Evolutionary conservation across 2,329 filamentous ascomycete species (phyloP), one percentile per base, ranked within the genome.

Genomic region (Neodidymelliopsis sp.): DNA sequence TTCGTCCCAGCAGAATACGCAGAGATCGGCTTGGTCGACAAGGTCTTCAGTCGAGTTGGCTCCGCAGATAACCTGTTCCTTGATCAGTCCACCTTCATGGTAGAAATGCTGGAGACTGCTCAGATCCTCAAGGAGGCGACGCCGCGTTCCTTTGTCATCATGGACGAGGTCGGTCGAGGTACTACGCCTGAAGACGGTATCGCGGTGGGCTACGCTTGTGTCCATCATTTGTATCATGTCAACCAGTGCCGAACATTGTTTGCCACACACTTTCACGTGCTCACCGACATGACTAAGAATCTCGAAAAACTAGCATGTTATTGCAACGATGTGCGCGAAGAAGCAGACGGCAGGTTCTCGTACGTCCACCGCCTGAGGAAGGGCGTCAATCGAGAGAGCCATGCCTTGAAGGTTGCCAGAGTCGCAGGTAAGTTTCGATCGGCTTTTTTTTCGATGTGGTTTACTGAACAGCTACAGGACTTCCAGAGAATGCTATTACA

Each of bases 81-180:
- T 39, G 89, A 96, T 75, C 92, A 97, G 73, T 96, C 91, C 42
- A 99, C 95, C 0, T 99, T 99, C 74, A 97, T 99, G 94, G 91
- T 97, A 1, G 94, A 99, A 76, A 99, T 99, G 94, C 82, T 97
- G 2, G 94, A 99, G 75, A 96, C 94, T 15, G 92, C 93, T 2
- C 82, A 88, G 19, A 99, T 99, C 42, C 81, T 99, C 41, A 89
- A 88, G 53, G 82, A 89, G 59, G 93, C 94, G 0, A 97, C 93
- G 1, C 76, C 85, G 1, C 82, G 87, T 18, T 94, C 89, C 0
- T 95, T 99, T 63, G 93, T 81, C 53, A 93, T 99, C 71, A 97
- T 99, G 93, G 94, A 99, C 71, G 94, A 99, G 77, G 90, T 99
- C 27, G 94, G 94, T 0, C 83, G 94, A 36, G 94, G 94, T 7